Conservation (phyloP, 495 filamentous ascomycete species). For the Hyphodiscus hymeniophilus region DNA sequence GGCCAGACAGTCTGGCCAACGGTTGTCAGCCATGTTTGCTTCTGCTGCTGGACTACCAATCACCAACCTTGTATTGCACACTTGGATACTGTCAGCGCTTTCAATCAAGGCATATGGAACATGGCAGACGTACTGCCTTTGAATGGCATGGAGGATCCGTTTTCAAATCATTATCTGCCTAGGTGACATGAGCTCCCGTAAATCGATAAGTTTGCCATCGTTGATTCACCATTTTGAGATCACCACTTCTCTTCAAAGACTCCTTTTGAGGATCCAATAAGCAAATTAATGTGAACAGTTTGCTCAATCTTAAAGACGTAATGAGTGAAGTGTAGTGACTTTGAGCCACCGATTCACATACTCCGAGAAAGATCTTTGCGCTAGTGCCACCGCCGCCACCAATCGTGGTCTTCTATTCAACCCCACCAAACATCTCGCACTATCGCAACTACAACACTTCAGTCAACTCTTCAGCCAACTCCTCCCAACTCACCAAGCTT, state of each 20-base stretch:
- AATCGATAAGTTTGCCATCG: no score
- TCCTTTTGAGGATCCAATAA: no score
- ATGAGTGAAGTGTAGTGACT: no score
- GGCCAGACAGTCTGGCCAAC: slow-evolving; percentile 59
- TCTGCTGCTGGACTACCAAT: background rate
- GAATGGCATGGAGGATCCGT: slow-evolving; percentile 57
- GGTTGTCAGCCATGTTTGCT: background rate
- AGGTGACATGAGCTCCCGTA: slow-evolving; percentile 1
- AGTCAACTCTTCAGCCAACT: background rate
- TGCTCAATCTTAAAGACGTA: no score
- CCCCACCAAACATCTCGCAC: slow-evolving; percentile 11
- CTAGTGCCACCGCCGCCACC: background rate
- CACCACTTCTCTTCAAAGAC: no score
- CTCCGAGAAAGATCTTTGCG: background rate
- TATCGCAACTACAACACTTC: background rate
- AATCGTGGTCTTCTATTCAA: background rate
- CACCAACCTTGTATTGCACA: slow-evolving; percentile 81
- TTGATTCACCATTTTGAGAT: no score
- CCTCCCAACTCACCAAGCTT: background rate
- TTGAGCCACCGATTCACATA: no score
- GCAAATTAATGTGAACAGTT: no score
- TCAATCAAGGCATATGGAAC: background rate
- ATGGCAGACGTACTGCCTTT: slow-evolving; percentile 57
- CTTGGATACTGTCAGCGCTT: slow-evolving; percentile 27
- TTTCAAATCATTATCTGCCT: slow-evolving; percentile 16